These are phyloP conservation scores for Diphasiastrum complanatum DNA, from an alignment of 83 land plant species.

Conservation along the genomic window DNA sequence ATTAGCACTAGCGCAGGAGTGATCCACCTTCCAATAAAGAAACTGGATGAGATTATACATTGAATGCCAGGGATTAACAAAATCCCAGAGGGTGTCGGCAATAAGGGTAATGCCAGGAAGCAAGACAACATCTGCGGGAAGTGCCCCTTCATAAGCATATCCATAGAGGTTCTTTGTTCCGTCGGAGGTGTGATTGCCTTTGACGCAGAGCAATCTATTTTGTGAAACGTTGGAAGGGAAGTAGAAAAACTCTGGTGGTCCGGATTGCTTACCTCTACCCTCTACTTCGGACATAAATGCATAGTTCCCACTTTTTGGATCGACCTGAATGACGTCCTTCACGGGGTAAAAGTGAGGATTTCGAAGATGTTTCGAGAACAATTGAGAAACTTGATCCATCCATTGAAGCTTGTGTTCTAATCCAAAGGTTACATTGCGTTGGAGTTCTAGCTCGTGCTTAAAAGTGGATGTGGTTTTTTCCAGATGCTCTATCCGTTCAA, in stretches of 20 bases:
- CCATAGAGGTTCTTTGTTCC: conserved; percentile 30
- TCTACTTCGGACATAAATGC: conserved; percentile 19
- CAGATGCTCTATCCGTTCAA: too few relatives aligned
- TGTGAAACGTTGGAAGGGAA: conserved; percentile 13
- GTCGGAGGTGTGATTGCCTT: conserved; percentile 15
- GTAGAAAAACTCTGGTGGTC: conserved; percentile 13
- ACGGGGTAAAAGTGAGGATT: too few relatives aligned
- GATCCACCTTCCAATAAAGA: conserved; percentile 11
- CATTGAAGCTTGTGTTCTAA: too few relatives aligned
- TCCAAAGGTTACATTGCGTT: too few relatives aligned
- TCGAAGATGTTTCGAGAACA: too few relatives aligned
- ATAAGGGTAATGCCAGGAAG: conserved; percentile 19
- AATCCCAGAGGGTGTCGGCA: conserved; percentile 35
- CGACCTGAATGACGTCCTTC: too few relatives aligned
- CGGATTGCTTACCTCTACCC: not conserved
- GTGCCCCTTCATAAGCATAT: conserved; percentile 1
- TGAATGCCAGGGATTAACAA: conserved; percentile 27
- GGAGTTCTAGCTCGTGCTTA: too few relatives aligned
- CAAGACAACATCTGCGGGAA: conserved; percentile 9
- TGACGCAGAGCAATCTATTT: conserved; percentile 21
- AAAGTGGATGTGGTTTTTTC: too few relatives aligned
- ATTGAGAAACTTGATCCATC: too few relatives aligned
- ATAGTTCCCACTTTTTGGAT: conserved; percentile 4
- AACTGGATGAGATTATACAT: conserved; percentile 26
- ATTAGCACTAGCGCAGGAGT: conserved; percentile 12